Base-by-base conservation (phyloP, 2,329 filamentous ascomycete genomes). In the Aspergillus tamarii region DNA sequence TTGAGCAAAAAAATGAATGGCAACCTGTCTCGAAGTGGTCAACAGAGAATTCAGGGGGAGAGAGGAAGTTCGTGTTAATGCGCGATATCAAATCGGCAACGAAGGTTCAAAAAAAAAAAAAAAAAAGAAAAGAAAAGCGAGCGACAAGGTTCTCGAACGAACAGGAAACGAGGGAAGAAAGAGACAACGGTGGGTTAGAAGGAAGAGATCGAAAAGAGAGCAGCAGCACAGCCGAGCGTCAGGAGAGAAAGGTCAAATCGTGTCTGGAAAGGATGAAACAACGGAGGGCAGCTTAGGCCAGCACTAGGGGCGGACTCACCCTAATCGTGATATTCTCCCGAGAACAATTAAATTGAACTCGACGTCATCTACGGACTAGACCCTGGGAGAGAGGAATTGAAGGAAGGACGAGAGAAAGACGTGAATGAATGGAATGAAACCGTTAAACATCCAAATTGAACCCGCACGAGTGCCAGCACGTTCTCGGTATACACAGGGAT, bases 61-160 rank as follows among this genome's bases (percentile, higher is more conserved):
- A 48, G 53, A 26, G 61, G 59, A 62, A 60, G 55, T 61, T 66
- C 54, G 64, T 43, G 62, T 57, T 64, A 60, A 60, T 62, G 67
- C 67, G 59, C 65, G 67, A 67, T 71, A 56, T 71, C 68, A 74
- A 73, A 70, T 66, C 66, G 66, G 65, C 65, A 66, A 34, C 28
- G 48, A 55, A 41, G 39, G 43, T 55, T 3, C 4, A 26, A 26
- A 26, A 26, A 26, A n/a, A 30, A 62, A 58, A 58, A 4, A 26
- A 26, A 26, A 26, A 26, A 26, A n/a, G 30, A 62, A 58, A 58
- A 39, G 61, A 28, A 54, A 53, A 68, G 64, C 56, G 56, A 46
- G 46, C 32, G 57, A 58, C 30, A 59, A 7, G 46, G 53, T 62
- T 53, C 48, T 64, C 41, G 53, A 62, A 56, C 43, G 41, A 62